Conservation (phyloP, 192 early-diverging fungal genomes). For the Coemansia sp. region DNA sequence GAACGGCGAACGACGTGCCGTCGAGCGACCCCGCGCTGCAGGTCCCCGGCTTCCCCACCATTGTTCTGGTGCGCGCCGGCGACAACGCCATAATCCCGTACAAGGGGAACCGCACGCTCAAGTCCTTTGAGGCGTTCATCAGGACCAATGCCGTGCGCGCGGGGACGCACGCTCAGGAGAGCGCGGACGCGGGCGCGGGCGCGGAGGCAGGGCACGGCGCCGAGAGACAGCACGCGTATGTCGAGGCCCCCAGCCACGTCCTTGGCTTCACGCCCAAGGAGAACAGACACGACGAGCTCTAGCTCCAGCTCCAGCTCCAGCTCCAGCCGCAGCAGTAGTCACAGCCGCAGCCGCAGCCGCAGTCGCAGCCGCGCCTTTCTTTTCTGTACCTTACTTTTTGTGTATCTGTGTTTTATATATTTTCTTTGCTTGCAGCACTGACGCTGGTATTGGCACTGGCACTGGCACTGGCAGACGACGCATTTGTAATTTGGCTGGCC, state of each 20-base stretch:
- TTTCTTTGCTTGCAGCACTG: no score
- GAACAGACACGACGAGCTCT: constrained; percentile 41
- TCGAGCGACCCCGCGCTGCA: constrained; percentile 56
- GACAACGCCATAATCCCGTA: constrained; percentile 75
- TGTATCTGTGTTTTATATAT: no score
- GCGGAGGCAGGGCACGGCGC: no score
- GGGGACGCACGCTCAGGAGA: constrained; percentile 5
- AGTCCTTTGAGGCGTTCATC: constrained; percentile 73
- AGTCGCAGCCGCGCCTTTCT: neutral
- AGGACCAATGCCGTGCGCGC: constrained; percentile 58
- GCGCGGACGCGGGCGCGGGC: neutral
- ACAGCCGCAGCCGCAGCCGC: no score
- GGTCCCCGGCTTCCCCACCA: constrained; percentile 90
- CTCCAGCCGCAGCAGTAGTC: no score
- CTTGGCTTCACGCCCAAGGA: constrained; percentile 45
- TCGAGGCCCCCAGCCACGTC: constrained; percentile 6
- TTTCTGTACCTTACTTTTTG: neutral
- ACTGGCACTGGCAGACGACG: no score
- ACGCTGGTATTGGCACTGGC: no score
- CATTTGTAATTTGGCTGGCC: no score
- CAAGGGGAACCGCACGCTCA: constrained; percentile 73
- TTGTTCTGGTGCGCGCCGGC: constrained; percentile 84
- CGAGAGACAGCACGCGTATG: constrained; percentile 6
- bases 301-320: no score
- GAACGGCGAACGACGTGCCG: constrained; percentile 89